A percentile compares a stretch with the other conserved stretches of the same genome.
Conservation (phyloP, 2,329 filamentous ascomycete genomes). For the Sporothrix schenckii region DNA sequence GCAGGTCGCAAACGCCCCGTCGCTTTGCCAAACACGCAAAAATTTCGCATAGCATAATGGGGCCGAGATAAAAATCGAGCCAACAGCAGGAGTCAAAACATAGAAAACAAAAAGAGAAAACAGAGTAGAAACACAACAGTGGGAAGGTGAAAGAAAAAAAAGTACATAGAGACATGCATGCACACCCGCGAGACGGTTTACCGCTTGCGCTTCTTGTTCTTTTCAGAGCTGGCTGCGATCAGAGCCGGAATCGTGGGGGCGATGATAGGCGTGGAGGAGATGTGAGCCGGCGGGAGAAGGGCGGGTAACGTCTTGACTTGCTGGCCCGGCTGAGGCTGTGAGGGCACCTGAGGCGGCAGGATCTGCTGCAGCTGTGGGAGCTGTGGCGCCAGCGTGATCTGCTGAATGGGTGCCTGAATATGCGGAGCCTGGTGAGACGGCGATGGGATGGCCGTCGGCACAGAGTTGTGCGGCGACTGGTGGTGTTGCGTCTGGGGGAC, state of each 20-base stretch:
- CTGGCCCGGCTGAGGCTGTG: conserved; percentile 12
- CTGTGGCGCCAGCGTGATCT: conserved; percentile 38
- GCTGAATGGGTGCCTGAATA: conserved; percentile 13
- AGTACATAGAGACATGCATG: conserved; percentile 7
- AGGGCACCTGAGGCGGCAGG: not conserved
- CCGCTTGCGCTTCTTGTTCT: conserved; percentile 66
- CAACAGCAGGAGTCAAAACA: not conserved
- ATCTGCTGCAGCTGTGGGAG: conserved; percentile 27
- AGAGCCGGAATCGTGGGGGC: conserved; percentile 34
- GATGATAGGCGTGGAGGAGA: conserved; percentile 44
- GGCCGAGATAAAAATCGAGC: not conserved
- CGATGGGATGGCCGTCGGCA: conserved; percentile 28
- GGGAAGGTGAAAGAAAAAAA: not conserved
- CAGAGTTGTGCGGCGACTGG: conserved; percentile 5
- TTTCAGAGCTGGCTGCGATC: conserved; percentile 47
- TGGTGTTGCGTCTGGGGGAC: conserved; percentile 13
- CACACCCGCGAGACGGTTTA: conserved; percentile 38
- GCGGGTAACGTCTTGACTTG: conserved; percentile 35
- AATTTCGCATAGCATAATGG: not conserved
- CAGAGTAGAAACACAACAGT: conserved; percentile 15
- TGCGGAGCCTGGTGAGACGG: conserved; percentile 25
- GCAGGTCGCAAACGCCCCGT: conserved; percentile 16
- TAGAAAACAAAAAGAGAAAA: not conserved
- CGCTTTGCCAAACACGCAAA: conserved; percentile 22
- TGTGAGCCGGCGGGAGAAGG: conserved; percentile 51